Evolutionary conservation across 2,329 filamentous ascomycete species (phyloP), one percentile per base, ranked within the genome.

Genomic region (Fusarium hostae): DNA sequence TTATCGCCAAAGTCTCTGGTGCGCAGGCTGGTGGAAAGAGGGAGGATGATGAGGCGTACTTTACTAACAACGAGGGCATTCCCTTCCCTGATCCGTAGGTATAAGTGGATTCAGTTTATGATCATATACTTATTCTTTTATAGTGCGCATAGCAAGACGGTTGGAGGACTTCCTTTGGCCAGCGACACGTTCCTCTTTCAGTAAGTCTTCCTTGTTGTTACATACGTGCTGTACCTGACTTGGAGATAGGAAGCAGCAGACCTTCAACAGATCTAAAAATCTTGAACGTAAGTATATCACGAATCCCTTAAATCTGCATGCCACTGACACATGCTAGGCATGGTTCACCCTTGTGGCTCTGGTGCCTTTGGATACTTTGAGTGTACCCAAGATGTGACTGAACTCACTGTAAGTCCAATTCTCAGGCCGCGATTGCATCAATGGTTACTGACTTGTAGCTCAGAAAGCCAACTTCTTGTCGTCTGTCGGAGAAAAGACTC

Each of bases 211-310:
- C n/a, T 22, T 22, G 15, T 9, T 18, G 9, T 1, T 13, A 5
- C 8, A 1, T 9, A 10, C 26, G n/a, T 22, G 20, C 48, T 40
- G 40, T 35, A 24, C 16, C 45, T 65, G 35, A 59, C 32, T 8
- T 24, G 6, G 9, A 22, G n/a, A 40, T 22, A 40, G 60, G 16
- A 66, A 66, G n/a, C 44, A 65, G 7, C 50, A 66, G 26, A 34
- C 37, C 7, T 65, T 66, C 15, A 66, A 65, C 22, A 51, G 60
- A 3, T 65, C 63, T 8, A 66, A 66, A 43, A 63, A 58, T 4
- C 28, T 66, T 2, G 63, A 66, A 10, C 37, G 50, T 52, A 45
- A 22, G 44, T 6, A 22, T 9, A 26, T 2, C 20, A n/a, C 20
- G 12, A 6, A 13, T 28, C 11, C 5, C 6, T 20, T 16, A 5